Base-by-base conservation (phyloP, 805 yeast genomes). In the Spathaspora passalidarum region DNA sequence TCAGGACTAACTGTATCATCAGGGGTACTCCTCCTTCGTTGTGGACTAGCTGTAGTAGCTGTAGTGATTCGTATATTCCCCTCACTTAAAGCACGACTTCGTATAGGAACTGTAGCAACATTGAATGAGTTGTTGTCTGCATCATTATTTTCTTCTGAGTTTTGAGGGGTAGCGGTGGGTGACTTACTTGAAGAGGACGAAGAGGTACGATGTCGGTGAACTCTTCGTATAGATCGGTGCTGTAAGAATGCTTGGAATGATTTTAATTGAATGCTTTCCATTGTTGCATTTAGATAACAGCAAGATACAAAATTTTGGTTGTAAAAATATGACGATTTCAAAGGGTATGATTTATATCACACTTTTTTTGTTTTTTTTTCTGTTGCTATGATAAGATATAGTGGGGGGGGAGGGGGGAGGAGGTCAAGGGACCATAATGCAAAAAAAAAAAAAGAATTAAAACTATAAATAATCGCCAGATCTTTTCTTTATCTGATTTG, bases 31-130 rank as follows among this genome's bases (percentile, higher is more conserved):
- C 37, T 18, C 19, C 42, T 17, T 20, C 38, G 19, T 26, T 43
- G 9, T 10, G 45, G 34, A 34, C 42, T 43, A 17, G 44, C 25
- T 2, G 42, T 26, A 9, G 32, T n/a, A 4, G 34, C 34, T 5
- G 44, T 42, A 19, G 29, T 42, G 3, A 46, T 40, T 5, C 45
- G 37, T 7, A 45, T 45, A 19, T 41, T 42, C 1, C 42, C 38
- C 16, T 42, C 46, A 37, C 43, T 42, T 16, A 38, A 36, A 3
- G 47, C 47, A 29, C 47, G 26, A n/a, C 39, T 34, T 17, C 44
- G 25, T 10, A 41, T 23, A 18, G 44, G 32, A n/a, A 25, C 16
- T 13, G 42, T 40, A 5, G 36, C 11, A 20, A 23, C 14, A 32
- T 22, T 36, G 2, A 13, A n/a, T 20, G 39, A 8, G 11, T 13